Evolutionary conservation across 2,329 filamentous ascomycete species (phyloP), one percentile per base, ranked within the genome.

Genomic region (Phyllosticta citriasiana): DNA sequence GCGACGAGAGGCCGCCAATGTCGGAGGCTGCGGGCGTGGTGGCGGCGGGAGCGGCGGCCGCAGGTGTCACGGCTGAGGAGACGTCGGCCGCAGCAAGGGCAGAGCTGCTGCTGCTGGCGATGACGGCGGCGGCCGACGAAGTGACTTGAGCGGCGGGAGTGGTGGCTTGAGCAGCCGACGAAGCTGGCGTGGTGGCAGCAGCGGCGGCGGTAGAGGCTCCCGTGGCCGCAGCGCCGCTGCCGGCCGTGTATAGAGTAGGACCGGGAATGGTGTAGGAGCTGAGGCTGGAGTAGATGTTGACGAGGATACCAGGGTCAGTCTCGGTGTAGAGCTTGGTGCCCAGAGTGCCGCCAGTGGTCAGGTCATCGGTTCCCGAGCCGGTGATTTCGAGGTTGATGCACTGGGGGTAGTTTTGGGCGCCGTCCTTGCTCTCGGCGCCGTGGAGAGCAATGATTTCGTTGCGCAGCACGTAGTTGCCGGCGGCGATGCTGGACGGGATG

Each of bases 401-500:
- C 33, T 71, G 72, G 27, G 77, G 77, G 68, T 79, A 78, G 67
- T 74, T 73, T 65, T 79, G 74, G 22, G 77, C 75, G 33, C 76
- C 79, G 60, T 76, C 76, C 16, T 73, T 59, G 50, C 70, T 65
- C 3, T 72, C 76, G 14, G 75, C 80, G 30, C 74, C 74, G 75
- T 87, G 84, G 57, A 87, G 82, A 25, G 81, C 84, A 57, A 87
- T 79, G 59, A 82, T 77, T 74, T 85, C 83, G 59, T 82, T 80
- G 19, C 83, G 79, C 10, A 84, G 76, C 61, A 86, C 79, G 68
- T 85, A 85, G 67, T 84, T 78, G 22, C 84, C 84, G 5, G 80
- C 70, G 40, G 77, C 77, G 58, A 85, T 77, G 63, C 77, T 78
- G 9, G 71, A 65, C 9, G 82, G 83, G 60, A 85, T 81, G 62